Evolutionary conservation across 495 filamentous ascomycete genomes (phyloP).

Genomic region (Podospora comata): DNA sequence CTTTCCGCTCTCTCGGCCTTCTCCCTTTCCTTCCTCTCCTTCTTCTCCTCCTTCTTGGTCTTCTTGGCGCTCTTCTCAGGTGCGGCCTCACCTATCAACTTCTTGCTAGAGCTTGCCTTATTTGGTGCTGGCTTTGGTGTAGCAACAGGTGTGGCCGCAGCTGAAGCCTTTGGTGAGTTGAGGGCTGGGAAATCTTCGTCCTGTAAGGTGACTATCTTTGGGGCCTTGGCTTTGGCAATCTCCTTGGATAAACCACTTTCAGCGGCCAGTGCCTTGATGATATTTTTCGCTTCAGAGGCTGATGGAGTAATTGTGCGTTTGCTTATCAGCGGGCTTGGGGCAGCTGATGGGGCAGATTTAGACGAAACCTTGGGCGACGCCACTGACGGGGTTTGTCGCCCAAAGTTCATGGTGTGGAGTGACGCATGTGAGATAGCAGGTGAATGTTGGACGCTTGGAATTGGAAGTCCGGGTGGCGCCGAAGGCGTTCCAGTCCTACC

Average conservation of each 20-base stretch:
- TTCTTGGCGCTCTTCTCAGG: constrained; percentile 13
- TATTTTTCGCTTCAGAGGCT: constrained; percentile 43
- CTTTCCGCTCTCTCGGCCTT: constrained; percentile 14
- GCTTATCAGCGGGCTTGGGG: constrained; percentile 21
- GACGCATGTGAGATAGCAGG: constrained; percentile 32
- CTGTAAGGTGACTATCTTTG: constrained; percentile 44
- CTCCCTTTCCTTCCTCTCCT: constrained; percentile 19
- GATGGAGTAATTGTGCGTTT: constrained; percentile 26
- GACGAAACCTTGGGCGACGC: constrained; percentile 24
- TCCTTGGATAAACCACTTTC: constrained; percentile 47
- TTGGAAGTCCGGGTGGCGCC: constrained; percentile 64
- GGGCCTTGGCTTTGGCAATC: constrained; percentile 44
- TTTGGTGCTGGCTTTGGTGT: constrained; percentile 26
- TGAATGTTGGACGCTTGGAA: constrained; percentile 53
- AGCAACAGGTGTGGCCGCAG: constrained; percentile 22
- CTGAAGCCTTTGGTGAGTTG: constrained; percentile 36
- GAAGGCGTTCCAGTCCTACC: constrained; percentile 55
- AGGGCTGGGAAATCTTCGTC: constrained; percentile 62
- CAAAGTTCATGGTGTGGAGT: constrained; percentile 6
- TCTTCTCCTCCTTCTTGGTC: constrained; percentile 18
- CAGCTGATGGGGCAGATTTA: constrained; percentile 17
- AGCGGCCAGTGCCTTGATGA: constrained; percentile 44
- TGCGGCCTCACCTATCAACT: constrained; percentile 6
- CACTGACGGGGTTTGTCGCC: constrained; percentile 26
- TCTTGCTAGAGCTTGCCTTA: constrained; percentile 28